These are phyloP conservation scores for Kwoniella europaea DNA, from an alignment of 768 basidiomycete species.

Conservation along the genomic window DNA sequence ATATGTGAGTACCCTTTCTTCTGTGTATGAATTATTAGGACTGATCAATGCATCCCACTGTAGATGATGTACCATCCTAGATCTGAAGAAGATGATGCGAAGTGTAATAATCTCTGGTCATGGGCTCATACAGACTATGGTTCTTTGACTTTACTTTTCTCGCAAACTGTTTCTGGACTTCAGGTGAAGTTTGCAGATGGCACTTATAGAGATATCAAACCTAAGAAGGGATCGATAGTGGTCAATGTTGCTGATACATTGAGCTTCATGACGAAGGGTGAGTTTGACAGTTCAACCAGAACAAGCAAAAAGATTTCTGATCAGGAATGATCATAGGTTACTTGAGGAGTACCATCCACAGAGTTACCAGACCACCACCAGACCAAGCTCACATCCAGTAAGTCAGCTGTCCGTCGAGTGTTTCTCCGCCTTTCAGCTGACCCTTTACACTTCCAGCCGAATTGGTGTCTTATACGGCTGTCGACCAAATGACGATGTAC, in stretches of 20 bases:
- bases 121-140: slow-evolving; percentile 50
- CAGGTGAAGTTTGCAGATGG: slow-evolving; percentile 59
- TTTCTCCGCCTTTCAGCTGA: background rate
- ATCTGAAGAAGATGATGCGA: slow-evolving; percentile 42
- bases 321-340: slow-evolving; percentile 18
- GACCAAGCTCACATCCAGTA: slow-evolving; percentile 41
- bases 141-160: slow-evolving; percentile 60
- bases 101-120: slow-evolving; percentile 43
- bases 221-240: slow-evolving; percentile 57
- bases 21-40: background rate
- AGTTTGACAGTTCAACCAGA: background rate
- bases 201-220: slow-evolving; percentile 59
- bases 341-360: slow-evolving; percentile 37
- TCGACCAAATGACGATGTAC: slow-evolving; percentile 37
- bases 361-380: slow-evolving; percentile 35
- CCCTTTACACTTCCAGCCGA: slow-evolving; percentile 9
- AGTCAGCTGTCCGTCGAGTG: background rate
- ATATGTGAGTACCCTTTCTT: slow-evolving; percentile 20
- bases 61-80: slow-evolving; percentile 66
- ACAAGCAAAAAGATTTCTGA: background rate
- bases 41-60: slow-evolving; percentile 28
- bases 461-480: slow-evolving; percentile 42
- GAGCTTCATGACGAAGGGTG: slow-evolving; percentile 52
- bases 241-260: slow-evolving; percentile 55
- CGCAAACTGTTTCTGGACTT: slow-evolving; percentile 58